These are phyloP conservation scores for Onygenales sp. DNA, from an alignment of 2,329 filamentous ascomycete species.

Conservation along the genomic window DNA sequence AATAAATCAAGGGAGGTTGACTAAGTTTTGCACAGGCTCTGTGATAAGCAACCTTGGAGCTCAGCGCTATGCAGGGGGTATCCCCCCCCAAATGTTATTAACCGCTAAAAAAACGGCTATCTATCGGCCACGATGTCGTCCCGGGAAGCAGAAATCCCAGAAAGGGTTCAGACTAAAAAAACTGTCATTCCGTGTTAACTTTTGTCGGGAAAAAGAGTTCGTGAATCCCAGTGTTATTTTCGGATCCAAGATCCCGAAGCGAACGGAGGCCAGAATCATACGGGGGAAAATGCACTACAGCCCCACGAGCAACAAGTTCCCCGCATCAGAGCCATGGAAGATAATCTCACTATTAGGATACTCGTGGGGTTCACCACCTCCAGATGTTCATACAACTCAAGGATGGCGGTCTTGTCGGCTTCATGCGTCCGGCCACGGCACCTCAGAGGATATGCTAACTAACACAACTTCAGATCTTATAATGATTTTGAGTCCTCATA, in stretches of 20 bases:
- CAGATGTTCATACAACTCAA: not conserved
- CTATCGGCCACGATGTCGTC: no score
- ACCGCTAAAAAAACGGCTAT: no score
- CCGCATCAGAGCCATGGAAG: not conserved
- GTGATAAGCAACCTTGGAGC: no score
- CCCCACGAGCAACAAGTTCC: not conserved
- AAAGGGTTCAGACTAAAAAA: not conserved
- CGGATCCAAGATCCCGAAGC: not conserved
- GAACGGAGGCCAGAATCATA: no score
- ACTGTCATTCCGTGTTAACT: no score
- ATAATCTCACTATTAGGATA: not conserved
- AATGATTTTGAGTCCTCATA: not conserved
- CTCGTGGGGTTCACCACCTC: not conserved
- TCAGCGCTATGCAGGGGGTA: no score
- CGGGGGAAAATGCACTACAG: not conserved
- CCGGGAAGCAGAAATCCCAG: no score
- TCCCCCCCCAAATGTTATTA: no score
- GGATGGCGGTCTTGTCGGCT: not conserved
- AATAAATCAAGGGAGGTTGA: not conserved
- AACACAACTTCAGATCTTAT: not conserved
- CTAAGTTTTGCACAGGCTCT: no score
- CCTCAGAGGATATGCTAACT: not conserved
- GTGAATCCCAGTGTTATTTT: not conserved
- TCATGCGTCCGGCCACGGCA: not conserved
- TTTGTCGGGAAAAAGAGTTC: no score